Evolutionary conservation across 2,329 filamentous ascomycete species (phyloP), one percentile per base, ranked within the genome.

Genomic region (Verticillium zaregamsianum): DNA sequence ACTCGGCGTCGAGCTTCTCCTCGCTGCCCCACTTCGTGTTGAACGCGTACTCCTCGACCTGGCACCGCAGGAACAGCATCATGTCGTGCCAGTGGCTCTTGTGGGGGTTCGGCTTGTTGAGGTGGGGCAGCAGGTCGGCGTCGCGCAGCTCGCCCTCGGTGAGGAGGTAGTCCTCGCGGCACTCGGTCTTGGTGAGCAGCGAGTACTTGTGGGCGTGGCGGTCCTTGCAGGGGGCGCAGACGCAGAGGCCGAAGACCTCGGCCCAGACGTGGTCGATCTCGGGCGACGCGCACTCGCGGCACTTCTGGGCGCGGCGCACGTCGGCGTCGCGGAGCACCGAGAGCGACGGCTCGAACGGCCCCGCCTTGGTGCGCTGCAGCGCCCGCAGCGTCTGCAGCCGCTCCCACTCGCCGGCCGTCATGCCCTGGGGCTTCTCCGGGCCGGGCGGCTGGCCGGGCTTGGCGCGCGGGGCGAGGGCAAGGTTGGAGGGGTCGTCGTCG

Each of bases 261-360:
- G 93, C 90, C 93, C 93, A 98, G 61, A 95, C 91, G 82, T 89
- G 97, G 76, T 99, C 95, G 65, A 99, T 93, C 78, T 98, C 95
- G 57, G 93, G 71, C 59, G 84, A 90, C 1, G 80, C 83, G 74
- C 95, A 99, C 71, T 99, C 95, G 31, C 86, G 82, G 69, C 95
- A 99, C 69, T 86, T 89, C 71, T 91, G 92, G 28, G 64, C 88
- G 84, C 63, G 82, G 67, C 79, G 82, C 66, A 82, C 82, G 23
- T 90, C 85, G 23, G 84, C 80, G 25, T 90, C 85, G 23, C 84
- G 80, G 8, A 96, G 73, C 2, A 90, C 87, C 65, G 89, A 95
- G n/a, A 98, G 77, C 0, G 91, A 91, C 0, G 95, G 95, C 76
- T 98, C 94, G 72, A 90, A 99, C 0, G 91, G 91, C 0, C 94